Conservation (phyloP, 352 stramenopile species). For the Phytopythium boreale region DNA sequence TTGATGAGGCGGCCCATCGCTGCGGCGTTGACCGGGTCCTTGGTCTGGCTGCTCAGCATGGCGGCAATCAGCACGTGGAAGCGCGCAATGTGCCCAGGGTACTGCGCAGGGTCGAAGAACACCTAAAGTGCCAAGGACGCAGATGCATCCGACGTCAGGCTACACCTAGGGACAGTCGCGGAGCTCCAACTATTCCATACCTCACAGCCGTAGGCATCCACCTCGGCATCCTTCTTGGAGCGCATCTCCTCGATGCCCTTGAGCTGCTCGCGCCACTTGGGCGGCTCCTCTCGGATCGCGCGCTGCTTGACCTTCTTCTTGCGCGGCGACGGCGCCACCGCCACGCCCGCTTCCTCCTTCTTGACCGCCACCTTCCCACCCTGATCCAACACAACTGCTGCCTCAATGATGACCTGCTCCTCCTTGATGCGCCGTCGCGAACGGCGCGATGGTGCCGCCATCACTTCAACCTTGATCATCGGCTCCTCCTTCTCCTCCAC, state of each 20-base stretch:
- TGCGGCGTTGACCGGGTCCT: slow-evolving; percentile 90
- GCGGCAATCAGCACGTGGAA: slow-evolving; percentile 95
- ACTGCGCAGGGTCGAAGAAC: slow-evolving; percentile 34
- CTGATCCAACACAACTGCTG: not conserved
- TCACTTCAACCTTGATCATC: not conserved
- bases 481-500: not conserved
- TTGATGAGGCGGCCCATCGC: slow-evolving; percentile 64
- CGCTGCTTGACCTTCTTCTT: slow-evolving; percentile 25
- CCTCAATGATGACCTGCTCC: not conserved
- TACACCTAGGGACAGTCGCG: not conserved
- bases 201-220: slow-evolving; percentile 70
- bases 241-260: slow-evolving; percentile 69
- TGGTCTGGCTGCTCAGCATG: slow-evolving; percentile 97
- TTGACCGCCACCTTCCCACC: slow-evolving; percentile 15
- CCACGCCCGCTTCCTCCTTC: slow-evolving; percentile 12
- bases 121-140: slow-evolving; percentile 25
- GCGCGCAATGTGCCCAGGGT: slow-evolving; percentile 44
- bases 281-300: slow-evolving; percentile 24
- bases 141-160: not conserved
- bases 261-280: slow-evolving; percentile 56
- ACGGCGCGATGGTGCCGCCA: not conserved
- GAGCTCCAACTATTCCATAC: slow-evolving; percentile 12
- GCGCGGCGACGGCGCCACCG: slow-evolving; percentile 13
- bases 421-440: slow-evolving; percentile 7
- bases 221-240: slow-evolving; percentile 52